A percentile compares a stretch with the other conserved stretches of the same genome.
Conservation (phyloP, 345 rosid species). For the Erysimum cheiranthoides region DNA sequence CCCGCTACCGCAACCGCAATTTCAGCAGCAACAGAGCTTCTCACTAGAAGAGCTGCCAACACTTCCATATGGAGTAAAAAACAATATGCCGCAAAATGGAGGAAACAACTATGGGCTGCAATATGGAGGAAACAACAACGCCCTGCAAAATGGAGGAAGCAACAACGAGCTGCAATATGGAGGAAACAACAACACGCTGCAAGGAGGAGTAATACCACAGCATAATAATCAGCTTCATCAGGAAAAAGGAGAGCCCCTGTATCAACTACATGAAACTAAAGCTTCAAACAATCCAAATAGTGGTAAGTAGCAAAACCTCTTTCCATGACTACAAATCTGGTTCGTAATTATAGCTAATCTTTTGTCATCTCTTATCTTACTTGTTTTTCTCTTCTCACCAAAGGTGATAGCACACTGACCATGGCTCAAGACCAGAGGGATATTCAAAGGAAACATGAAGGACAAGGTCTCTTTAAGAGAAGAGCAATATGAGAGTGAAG, state of each 20-base stretch:
- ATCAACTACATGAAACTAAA: not conserved
- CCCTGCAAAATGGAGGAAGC: not conserved
- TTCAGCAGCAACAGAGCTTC: not conserved
- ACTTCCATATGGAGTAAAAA: not conserved
- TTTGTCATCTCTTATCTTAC: not conserved
- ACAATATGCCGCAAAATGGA: not conserved
- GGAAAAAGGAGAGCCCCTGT: not conserved
- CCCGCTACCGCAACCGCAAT: not conserved
- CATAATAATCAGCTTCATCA: not conserved
- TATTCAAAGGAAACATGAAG: not conserved
- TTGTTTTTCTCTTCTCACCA: not conserved
- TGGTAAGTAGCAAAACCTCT: slow-evolving; percentile 30
- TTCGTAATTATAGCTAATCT: not conserved
- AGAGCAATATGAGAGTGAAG: not conserved
- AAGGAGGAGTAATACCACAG: not conserved
- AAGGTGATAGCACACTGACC: slow-evolving; percentile 5
- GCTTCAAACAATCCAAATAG: slow-evolving; percentile 7
- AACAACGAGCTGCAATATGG: not conserved
- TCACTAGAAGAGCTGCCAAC: not conserved
- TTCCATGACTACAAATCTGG: slow-evolving; percentile 10
- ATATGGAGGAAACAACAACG: not conserved
- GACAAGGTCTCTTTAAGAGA: not conserved
- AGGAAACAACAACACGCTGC: not conserved
- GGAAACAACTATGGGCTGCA: not conserved
- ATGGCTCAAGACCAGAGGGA: not conserved